phyloP scores from a whole-genome alignment of 148 eudicot genomes.

The Rhododendron ovatum region DNA sequence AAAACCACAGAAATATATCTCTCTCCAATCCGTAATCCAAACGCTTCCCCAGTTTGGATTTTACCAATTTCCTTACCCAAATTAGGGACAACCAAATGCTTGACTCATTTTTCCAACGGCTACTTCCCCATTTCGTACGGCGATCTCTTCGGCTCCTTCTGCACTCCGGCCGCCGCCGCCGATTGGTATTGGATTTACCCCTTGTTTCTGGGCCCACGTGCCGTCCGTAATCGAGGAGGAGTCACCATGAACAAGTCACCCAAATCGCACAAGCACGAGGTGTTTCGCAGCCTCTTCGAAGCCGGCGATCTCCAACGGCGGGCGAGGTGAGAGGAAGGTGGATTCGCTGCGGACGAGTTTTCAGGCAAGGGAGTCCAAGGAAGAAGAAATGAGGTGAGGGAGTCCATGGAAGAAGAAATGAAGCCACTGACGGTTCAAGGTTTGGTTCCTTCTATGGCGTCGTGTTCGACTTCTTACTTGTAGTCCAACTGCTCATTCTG shows the following conservation, averaged over 20 bases:
- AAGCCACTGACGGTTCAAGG: conserved; percentile 27
- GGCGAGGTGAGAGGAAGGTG: not conserved
- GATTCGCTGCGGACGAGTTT: not conserved
- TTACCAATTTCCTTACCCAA: too few species aligned
- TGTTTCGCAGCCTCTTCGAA: conserved; percentile 14
- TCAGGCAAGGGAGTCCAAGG: not conserved
- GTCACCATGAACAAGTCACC: conserved; percentile 25
- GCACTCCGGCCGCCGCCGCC: not conserved
- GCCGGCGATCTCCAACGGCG: conserved; percentile 13
- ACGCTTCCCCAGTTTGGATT: too few species aligned
- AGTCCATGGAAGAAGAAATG: conserved; percentile 24
- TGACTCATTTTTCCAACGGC: too few species aligned
- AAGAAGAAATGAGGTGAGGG: not conserved
- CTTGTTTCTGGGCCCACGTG: too few species aligned
- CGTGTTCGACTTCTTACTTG: not conserved
- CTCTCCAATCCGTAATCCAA: too few species aligned
- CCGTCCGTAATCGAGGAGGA: too few species aligned
- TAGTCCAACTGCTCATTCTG: not conserved
- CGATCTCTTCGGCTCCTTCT: not conserved
- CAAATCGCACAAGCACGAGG: conserved; percentile 17
- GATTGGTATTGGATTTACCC: too few species aligned
- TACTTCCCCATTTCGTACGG: not conserved
- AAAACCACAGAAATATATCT: too few species aligned
- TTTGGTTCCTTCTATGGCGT: conserved; percentile 8
- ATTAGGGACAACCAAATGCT: too few species aligned